Percentiles rank a stretch among this genome's conserved stretches.
phyloP scores from a whole-genome alignment of 306 rosid species.

The Prinsepia uniflora region DNA sequence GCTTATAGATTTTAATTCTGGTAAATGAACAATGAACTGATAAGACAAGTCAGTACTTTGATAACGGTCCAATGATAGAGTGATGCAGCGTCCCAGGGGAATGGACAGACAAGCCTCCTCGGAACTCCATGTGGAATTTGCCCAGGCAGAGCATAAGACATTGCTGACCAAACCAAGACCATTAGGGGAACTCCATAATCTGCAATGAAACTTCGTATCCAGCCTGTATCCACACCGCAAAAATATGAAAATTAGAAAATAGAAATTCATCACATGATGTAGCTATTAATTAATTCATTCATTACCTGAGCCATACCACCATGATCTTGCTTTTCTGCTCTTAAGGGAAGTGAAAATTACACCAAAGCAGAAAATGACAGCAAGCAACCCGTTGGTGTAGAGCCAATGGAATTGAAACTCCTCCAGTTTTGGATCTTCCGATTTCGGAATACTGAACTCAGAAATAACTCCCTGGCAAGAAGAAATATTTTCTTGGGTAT shows the following conservation, averaged over 20 bases:
- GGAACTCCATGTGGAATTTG: conserved; percentile 75
- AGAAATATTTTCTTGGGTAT: not conserved
- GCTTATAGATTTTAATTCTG: not conserved
- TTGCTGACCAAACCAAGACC: conserved; percentile 71
- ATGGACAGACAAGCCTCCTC: conserved; percentile 65
- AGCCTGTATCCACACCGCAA: conserved; percentile 31
- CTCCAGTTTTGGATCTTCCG: conserved; percentile 37
- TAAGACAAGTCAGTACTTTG: conserved; percentile 30
- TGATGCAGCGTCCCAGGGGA: conserved; percentile 69
- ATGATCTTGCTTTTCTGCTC: conserved; percentile 77
- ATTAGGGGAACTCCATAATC: conserved; percentile 83
- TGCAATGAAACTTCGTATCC: conserved; percentile 61
- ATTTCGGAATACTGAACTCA: conserved; percentile 66
- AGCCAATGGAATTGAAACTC: conserved; percentile 55
- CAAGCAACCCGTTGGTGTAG: conserved; percentile 71
- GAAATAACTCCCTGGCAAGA: conserved; percentile 56
- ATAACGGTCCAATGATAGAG: conserved; percentile 77
- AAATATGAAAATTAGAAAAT: not conserved
- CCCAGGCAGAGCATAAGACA: conserved; percentile 55
- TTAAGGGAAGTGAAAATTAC: conserved; percentile 55
- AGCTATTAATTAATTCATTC: not conserved
- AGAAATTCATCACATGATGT: not conserved
- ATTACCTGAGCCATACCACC: conserved; percentile 70
- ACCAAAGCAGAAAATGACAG: conserved; percentile 62
- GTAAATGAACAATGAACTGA: not conserved